Base-by-base conservation (phyloP, 2,329 filamentous ascomycete genomes). In the Diaporthe citri region DNA sequence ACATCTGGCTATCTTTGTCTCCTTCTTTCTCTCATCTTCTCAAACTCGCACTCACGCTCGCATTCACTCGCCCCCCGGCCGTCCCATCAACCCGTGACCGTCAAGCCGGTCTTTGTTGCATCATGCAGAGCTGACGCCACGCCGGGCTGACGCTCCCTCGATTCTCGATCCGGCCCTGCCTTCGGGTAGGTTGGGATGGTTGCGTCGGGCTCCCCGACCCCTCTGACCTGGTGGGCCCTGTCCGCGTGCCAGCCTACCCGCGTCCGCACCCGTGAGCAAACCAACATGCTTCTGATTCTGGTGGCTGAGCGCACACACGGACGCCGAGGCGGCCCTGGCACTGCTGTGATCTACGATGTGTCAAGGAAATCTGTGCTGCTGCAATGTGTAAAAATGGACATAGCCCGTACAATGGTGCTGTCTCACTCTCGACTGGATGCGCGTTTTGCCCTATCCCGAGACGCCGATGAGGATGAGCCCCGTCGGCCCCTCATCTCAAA, bases 121-220 rank as follows among this genome's bases (percentile, higher is more conserved):
- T 69, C 64, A 55, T 69, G 64, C 48, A 69, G 43, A 28, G 64
- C 64, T 67, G 64, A 55, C 64, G 46, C 62, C 62, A 31, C 15
- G 31, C 62, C 31, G 31, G 41, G 60, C 60, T 48, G 60, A 31
- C 46, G 31, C 62, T 34, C 36, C 39, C 59, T 62, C 39, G 15
- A 43, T 22, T 36, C 43, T 52, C 46, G 31, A 52, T 67, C 62
- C 46, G 62, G 62, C 46, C 28, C 46, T 41, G 64, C 64, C 31
- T 41, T 51, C 31, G 34, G 46, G 34, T 10, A 28, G 64, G 46
- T 69, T 55, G 64, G 64, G 46, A 55, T 69, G 64, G 62, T 52
- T 55, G 48, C 64, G 31, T 69, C 64, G 64, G 64, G 46, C 64
- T 69, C 64, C 22, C 64, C 64, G 64, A 55, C 34, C 46, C 6